A percentile compares a stretch with the other conserved stretches of the same genome.
phyloP scores from a whole-genome alignment of 2,329 filamentous ascomycete species.

The Scedosporium dehoogii region DNA sequence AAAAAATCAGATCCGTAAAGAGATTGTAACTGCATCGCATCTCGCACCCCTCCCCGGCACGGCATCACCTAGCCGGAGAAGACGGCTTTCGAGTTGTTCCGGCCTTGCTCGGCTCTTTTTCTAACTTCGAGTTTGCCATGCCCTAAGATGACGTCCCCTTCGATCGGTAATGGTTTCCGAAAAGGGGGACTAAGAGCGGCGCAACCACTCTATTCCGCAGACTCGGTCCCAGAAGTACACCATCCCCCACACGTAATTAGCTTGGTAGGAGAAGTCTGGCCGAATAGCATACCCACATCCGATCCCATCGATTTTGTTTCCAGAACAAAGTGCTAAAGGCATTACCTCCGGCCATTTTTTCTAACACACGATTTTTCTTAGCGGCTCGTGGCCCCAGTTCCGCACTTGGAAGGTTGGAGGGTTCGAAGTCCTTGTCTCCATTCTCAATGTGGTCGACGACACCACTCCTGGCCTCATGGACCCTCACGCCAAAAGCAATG shows the following conservation, averaged over 20 bases:
- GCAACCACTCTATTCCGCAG: neutral
- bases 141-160: neutral
- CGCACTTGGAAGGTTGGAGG: neutral
- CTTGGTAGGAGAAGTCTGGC: neutral
- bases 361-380: neutral
- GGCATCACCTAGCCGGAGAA: neutral
- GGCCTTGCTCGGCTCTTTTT: neutral
- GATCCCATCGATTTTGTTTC: neutral
- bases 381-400: neutral
- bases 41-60: neutral
- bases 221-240: neutral
- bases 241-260: neutral
- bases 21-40: neutral
- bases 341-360: neutral
- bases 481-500: neutral
- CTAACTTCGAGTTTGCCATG: neutral
- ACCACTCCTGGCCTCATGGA: neutral
- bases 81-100: neutral
- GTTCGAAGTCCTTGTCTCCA: neutral
- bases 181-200: neutral
- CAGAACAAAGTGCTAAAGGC: neutral
- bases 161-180: neutral
- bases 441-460: neutral
- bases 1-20: neutral
- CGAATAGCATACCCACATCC: neutral